A percentile compares a stretch with the other conserved stretches of the same genome.
Evolutionary conservation across 2,329 filamentous ascomycete species (phyloP).

Genomic region (Trichoderma sp.): DNA sequence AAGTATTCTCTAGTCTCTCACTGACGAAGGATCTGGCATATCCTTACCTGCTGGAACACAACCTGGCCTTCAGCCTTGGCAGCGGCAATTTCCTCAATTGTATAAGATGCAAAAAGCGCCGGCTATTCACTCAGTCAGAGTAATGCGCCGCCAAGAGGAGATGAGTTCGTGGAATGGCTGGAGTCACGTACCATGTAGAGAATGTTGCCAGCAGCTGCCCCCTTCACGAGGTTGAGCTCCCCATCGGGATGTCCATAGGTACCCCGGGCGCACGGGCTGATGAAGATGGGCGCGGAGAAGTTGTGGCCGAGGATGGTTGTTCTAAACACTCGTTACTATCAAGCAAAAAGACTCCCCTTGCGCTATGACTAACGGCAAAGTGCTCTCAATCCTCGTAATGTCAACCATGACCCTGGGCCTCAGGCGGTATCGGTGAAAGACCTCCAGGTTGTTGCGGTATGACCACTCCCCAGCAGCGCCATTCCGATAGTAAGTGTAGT

Average conservation of each 20-base stretch:
- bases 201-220: constrained; percentile 51
- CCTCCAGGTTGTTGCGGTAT: constrained; percentile 60
- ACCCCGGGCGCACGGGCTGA: constrained; percentile 52
- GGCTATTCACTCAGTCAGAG: constrained; percentile 28
- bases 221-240: constrained; percentile 54
- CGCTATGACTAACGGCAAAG: constrained; percentile 38
- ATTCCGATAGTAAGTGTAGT: constrained; percentile 61
- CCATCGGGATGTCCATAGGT: constrained; percentile 49
- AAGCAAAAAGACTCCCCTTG: not conserved
- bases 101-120: constrained; percentile 40
- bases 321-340: constrained; percentile 29
- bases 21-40: not conserved
- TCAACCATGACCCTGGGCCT: constrained; percentile 55
- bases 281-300: constrained; percentile 59
- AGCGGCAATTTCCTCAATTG: constrained; percentile 44
- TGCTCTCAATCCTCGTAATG: constrained; percentile 48
- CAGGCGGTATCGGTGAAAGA: constrained; percentile 52
- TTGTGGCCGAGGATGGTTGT: constrained; percentile 57
- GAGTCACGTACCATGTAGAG: constrained; percentile 49
- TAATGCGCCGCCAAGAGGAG: too few species aligned
- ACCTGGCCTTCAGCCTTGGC: constrained; percentile 44
- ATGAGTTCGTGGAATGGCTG: too few species aligned
- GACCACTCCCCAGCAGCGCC: constrained; percentile 59
- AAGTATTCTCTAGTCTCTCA: not conserved
- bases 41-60: constrained; percentile 43